Evolutionary conservation across 2,329 filamentous ascomycete genomes (phyloP).

Genomic region (Thermothelomyces thermophilus): DNA sequence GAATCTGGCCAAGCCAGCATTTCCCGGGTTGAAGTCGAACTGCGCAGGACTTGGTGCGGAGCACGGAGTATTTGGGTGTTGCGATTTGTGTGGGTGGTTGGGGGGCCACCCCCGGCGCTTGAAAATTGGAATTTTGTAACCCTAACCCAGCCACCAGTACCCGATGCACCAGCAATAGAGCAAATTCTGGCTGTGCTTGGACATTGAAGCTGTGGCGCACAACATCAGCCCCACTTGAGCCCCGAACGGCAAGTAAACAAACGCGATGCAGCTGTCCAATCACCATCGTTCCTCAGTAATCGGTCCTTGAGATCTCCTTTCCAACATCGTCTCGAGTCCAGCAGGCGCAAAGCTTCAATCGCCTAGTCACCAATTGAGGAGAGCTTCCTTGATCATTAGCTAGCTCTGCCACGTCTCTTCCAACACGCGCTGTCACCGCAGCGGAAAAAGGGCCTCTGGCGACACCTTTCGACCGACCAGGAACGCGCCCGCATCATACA

Average conservation of each 20-base stretch:
- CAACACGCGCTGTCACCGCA: not conserved
- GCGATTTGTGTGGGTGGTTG: too few species aligned
- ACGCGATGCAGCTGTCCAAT: slow-evolving; percentile 19
- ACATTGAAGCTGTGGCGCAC: not conserved
- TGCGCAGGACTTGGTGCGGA: too few species aligned
- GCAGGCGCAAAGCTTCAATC: not conserved
- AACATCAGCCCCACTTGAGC: not conserved
- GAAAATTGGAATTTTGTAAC: too few species aligned
- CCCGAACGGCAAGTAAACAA: slow-evolving; percentile 23
- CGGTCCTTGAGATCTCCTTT: slow-evolving; percentile 16
- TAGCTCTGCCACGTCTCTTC: not conserved
- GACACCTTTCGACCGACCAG: not conserved
- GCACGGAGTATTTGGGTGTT: too few species aligned
- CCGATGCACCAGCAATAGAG: not conserved
- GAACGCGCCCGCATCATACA: not conserved
- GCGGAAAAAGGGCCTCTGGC: not conserved
- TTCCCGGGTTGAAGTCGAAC: too few species aligned
- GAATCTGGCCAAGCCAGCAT: too few species aligned
- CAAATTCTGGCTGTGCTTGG: too few species aligned
- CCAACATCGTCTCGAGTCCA: not conserved
- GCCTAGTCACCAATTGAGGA: not conserved
- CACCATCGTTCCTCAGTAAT: slow-evolving; percentile 7
- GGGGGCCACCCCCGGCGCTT: too few species aligned
- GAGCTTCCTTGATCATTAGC: not conserved
- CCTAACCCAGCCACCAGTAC: not conserved